phyloP scores from a whole-genome alignment of 179 eudicot genomes.

The Silene vulgaris region DNA sequence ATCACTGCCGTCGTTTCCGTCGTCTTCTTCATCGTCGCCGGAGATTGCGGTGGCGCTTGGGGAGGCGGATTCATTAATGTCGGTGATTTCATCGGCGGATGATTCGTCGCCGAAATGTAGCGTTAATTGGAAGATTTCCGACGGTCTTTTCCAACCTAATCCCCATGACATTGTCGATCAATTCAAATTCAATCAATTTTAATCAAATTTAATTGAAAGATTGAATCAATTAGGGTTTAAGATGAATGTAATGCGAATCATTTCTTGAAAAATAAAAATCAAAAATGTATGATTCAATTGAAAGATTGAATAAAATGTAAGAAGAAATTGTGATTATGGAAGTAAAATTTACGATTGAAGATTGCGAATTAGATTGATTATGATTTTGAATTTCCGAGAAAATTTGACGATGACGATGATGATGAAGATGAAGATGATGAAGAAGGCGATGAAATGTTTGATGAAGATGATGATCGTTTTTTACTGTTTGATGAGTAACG shows the following conservation, averaged over 20 bases:
- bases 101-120: slow-evolving; percentile 64
- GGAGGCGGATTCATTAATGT: slow-evolving; percentile 6
- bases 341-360: not conserved
- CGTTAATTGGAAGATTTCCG: slow-evolving; percentile 68
- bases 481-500: not conserved
- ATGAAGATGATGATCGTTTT: not conserved
- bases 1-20: not conserved
- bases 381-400: not conserved
- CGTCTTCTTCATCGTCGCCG: slow-evolving; percentile 2
- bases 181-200: not conserved
- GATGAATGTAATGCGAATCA: not conserved
- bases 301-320: not conserved
- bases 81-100: not conserved
- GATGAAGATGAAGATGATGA: not conserved
- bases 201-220: not conserved
- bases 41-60: slow-evolving; percentile 3
- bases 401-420: not conserved
- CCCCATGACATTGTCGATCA: slow-evolving; percentile 86
- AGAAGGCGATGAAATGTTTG: not conserved
- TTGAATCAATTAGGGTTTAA: not conserved
- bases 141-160: slow-evolving; percentile 83
- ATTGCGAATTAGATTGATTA: not conserved
- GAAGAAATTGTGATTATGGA: too few species aligned
- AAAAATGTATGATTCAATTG: too few species aligned
- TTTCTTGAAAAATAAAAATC: too few species aligned